A percentile compares a stretch with the other conserved stretches of the same genome.
Evolutionary conservation across 768 basidiomycete species (phyloP).

Genomic region (Tulasnella sp.): DNA sequence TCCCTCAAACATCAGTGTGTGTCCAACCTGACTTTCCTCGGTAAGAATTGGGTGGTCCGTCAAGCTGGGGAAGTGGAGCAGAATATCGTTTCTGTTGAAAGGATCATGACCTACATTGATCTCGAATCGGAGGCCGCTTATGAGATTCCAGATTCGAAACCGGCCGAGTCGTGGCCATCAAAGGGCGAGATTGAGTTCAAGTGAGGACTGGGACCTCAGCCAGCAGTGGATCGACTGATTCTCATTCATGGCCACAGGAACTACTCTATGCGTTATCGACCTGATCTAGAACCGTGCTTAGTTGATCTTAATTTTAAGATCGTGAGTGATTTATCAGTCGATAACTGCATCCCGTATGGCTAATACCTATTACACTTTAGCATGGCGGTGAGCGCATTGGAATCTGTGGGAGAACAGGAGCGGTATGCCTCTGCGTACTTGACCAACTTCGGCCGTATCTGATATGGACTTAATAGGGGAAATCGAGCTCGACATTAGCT

Average conservation of each 20-base stretch:
- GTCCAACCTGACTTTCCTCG: no score
- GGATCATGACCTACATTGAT: slow-evolving; percentile 70
- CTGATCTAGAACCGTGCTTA: slow-evolving; percentile 70
- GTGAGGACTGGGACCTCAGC: slow-evolving; percentile 28
- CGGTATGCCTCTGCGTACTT: slow-evolving; percentile 5
- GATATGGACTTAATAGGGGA: background rate
- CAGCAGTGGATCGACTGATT: background rate
- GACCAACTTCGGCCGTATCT: slow-evolving; percentile 20
- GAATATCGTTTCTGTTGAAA: slow-evolving; percentile 81
- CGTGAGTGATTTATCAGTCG: slow-evolving; percentile 29
- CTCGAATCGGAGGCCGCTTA: slow-evolving; percentile 63
- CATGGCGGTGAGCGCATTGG: slow-evolving; percentile 77
- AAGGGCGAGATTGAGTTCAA: slow-evolving; percentile 63
- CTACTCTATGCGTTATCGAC: slow-evolving; percentile 70
- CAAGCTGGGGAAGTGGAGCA: slow-evolving; percentile 83
- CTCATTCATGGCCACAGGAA: slow-evolving; percentile 30
- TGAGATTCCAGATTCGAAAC: slow-evolving; percentile 50
- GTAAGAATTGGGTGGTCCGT: slow-evolving; percentile 76
- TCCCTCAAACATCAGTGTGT: slow-evolving; percentile 6
- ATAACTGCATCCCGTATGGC: background rate
- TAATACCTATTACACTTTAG: slow-evolving; percentile 29
- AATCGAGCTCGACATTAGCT: slow-evolving; percentile 46
- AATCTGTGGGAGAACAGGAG: slow-evolving; percentile 71
- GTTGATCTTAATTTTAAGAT: slow-evolving; percentile 60
- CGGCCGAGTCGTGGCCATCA: slow-evolving; percentile 55